phyloP scores from a whole-genome alignment of 768 basidiomycete genomes.

The Tricholoma matsutake region DNA sequence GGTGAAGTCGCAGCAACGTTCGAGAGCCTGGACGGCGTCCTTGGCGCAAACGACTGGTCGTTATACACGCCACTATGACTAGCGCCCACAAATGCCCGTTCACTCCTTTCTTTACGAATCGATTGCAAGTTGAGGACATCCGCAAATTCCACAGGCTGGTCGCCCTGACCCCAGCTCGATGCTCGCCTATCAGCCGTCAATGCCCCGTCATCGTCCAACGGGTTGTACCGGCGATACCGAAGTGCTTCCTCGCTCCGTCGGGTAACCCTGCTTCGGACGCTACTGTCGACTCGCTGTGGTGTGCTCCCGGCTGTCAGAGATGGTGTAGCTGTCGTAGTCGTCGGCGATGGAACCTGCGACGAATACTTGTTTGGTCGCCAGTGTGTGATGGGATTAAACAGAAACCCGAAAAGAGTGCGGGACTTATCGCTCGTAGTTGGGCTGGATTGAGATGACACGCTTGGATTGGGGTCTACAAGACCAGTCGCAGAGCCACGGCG shows the following conservation, averaged over 20 bases:
- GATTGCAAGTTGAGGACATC: conserved; percentile 32
- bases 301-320: background rate
- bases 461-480: conserved; percentile 5
- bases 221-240: conserved; percentile 19
- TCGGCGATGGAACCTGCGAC: conserved; percentile 6
- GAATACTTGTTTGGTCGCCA: conserved; percentile 30
- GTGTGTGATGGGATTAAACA: conserved; percentile 27
- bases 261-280: conserved; percentile 4
- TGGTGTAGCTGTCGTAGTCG: conserved; percentile 1
- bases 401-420: conserved; percentile 27
- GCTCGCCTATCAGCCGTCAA: conserved; percentile 52
- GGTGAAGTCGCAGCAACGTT: background rate
- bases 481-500: conserved; percentile 12
- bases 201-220: conserved; percentile 11
- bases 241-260: conserved; percentile 49
- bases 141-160: conserved; percentile 33
- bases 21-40: conserved; percentile 16
- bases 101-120: conserved; percentile 31
- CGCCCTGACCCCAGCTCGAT: conserved; percentile 61
- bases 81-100: conserved; percentile 7
- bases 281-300: background rate
- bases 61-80: background rate
- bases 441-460: conserved; percentile 16
- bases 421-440: conserved; percentile 15
- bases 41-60: conserved; percentile 12